Percentiles rank a stretch among this genome's conserved stretches.
phyloP scores from a whole-genome alignment of 1,284 basidiomycete genomes.

The Irpex sp. region DNA sequence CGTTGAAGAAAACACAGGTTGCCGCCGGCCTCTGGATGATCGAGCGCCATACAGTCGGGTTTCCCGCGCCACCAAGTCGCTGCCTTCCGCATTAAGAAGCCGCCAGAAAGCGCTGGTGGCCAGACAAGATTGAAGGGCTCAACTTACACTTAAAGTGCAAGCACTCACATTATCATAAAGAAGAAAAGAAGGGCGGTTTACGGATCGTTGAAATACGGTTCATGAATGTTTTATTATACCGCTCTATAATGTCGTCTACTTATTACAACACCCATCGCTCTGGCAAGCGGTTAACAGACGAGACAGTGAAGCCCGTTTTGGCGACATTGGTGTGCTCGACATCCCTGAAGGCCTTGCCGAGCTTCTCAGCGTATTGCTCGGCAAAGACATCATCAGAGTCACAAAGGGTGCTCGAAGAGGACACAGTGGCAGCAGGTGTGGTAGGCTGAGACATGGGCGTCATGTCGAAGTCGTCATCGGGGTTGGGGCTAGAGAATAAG shows the following conservation, averaged over 20 bases:
- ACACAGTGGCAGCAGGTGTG: background rate
- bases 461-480: conserved; percentile 3
- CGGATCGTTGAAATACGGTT: too few relatives aligned
- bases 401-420: background rate
- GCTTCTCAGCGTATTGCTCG: background rate
- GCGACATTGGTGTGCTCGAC: background rate
- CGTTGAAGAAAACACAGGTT: background rate
- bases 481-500: conserved; percentile 12
- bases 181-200: too few relatives aligned
- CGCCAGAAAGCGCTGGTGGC: too few relatives aligned
- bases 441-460: background rate
- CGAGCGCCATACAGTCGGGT: background rate
- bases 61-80: background rate
- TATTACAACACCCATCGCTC: background rate
- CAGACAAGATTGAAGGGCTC: too few relatives aligned
- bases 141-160: too few relatives aligned
- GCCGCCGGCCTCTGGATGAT: background rate
- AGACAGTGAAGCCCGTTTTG: background rate
- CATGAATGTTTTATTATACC: too few relatives aligned
- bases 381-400: background rate
- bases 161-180: too few relatives aligned
- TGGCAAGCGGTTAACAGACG: background rate
- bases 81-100: background rate
- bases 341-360: background rate
- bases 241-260: too few relatives aligned